Evolutionary conservation across 2,329 filamentous ascomycete species (phyloP).

Genomic region (Fusarium sp.): DNA sequence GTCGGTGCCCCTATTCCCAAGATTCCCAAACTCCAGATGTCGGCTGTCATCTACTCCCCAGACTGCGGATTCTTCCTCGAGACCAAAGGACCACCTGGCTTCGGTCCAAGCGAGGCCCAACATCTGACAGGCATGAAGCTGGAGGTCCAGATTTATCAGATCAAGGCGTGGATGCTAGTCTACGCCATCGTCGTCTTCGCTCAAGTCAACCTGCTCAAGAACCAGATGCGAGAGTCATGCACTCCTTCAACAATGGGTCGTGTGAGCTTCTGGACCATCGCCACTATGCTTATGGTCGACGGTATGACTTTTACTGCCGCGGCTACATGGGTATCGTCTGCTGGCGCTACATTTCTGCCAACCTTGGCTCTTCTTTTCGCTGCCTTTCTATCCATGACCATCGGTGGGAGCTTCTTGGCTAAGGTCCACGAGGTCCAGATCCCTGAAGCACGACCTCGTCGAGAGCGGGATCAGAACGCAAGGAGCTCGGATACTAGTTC

Average conservation of each 20-base stretch:
- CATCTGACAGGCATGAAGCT: conserved; percentile 69
- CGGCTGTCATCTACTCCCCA: conserved; percentile 71
- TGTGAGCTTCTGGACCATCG: conserved; percentile 70
- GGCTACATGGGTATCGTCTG: conserved; percentile 64
- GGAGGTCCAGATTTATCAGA: conserved; percentile 64
- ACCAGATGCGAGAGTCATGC: conserved; percentile 71
- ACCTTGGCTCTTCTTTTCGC: conserved; percentile 62
- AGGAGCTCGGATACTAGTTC: conserved; percentile 23
- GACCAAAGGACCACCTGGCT: conserved; percentile 68
- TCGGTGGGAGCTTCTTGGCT: conserved; percentile 66
- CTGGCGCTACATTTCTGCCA: conserved; percentile 64
- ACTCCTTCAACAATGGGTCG: conserved; percentile 74
- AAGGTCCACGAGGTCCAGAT: conserved; percentile 68
- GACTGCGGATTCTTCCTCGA: conserved; percentile 74
- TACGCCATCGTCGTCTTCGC: conserved; percentile 65
- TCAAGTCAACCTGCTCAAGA: conserved; percentile 70
- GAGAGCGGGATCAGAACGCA: conserved; percentile 46
- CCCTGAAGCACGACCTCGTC: conserved; percentile 63
- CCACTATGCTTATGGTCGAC: conserved; percentile 70
- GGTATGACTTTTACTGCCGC: conserved; percentile 66
- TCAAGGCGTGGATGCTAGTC: conserved; percentile 67
- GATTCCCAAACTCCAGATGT: conserved; percentile 68
- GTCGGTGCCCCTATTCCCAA: conserved; percentile 64
- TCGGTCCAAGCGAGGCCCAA: conserved; percentile 58
- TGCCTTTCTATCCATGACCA: conserved; percentile 64